Conservation (phyloP, 106 monocot species). For the Amphibolis antarctica region DNA sequence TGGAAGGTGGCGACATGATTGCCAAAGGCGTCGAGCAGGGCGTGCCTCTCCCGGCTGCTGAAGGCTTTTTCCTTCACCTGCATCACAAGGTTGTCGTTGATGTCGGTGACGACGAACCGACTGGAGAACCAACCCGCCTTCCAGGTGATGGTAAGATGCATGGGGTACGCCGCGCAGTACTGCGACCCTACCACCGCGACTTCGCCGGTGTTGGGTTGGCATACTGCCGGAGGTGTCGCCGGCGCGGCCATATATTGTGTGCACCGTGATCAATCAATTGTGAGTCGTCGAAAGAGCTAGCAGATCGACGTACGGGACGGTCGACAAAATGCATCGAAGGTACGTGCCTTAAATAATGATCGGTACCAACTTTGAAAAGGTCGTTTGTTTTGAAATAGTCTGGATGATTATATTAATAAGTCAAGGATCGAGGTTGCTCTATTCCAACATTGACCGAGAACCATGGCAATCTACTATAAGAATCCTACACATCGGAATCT, state of each 20-base stretch:
- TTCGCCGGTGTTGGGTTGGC: neutral
- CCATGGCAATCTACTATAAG: no score
- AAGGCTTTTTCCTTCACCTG: slow-evolving; percentile 37
- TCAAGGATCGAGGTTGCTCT: no score
- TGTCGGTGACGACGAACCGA: slow-evolving; percentile 42
- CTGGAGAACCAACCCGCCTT: slow-evolving; percentile 33
- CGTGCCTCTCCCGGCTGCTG: slow-evolving; percentile 22
- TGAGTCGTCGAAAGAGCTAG: no score
- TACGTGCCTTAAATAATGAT: no score
- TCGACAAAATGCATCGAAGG: no score
- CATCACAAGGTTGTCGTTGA: slow-evolving; percentile 32
- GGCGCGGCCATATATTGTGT: neutral
- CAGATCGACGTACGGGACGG: no score
- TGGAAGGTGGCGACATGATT: slow-evolving; percentile 28
- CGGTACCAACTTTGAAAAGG: no score
- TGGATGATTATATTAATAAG: no score
- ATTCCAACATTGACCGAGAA: no score
- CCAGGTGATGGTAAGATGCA: slow-evolving; percentile 41
- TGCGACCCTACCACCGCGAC: slow-evolving; percentile 5
- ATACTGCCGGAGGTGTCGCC: neutral
- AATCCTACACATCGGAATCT: no score
- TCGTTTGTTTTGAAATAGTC: no score
- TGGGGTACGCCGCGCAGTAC: slow-evolving; percentile 35
- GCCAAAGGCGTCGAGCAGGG: slow-evolving; percentile 28
- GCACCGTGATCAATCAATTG: no score